Conservation (phyloP, 805 yeast genomes). For the Sugiyamaella smithiae region DNA sequence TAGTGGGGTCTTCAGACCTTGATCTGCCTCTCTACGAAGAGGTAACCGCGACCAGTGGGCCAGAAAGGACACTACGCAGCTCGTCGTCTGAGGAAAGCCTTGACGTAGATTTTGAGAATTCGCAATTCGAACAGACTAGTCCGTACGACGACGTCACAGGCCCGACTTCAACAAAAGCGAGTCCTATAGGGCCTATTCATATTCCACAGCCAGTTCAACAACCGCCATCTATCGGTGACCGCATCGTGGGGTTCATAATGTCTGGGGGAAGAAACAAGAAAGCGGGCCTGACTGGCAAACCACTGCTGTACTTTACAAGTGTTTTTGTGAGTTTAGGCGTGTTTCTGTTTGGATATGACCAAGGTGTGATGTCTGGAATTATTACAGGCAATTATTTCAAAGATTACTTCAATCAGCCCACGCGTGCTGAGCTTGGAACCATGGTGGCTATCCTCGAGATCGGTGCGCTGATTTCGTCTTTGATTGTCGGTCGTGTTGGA, state of each 20-base stretch:
- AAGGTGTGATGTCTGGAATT: slow-evolving; percentile 89
- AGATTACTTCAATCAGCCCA: slow-evolving; percentile 67
- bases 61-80: background rate
- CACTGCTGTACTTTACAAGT: slow-evolving; percentile 41
- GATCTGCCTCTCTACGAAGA: slow-evolving; percentile 16
- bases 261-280: slow-evolving; percentile 21
- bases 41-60: background rate
- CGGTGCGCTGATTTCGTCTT: slow-evolving; percentile 79
- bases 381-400: slow-evolving; percentile 71
- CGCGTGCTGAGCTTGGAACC: slow-evolving; percentile 72
- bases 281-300: slow-evolving; percentile 33
- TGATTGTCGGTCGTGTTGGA: slow-evolving; percentile 73
- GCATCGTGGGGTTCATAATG: slow-evolving; percentile 25
- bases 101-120: slow-evolving; percentile 2
- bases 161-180: background rate
- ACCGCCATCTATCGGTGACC: slow-evolving; percentile 24
- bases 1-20: slow-evolving; percentile 13
- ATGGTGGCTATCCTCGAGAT: slow-evolving; percentile 86
- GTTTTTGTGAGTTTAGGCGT: slow-evolving; percentile 47
- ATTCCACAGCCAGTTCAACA: slow-evolving; percentile 24
- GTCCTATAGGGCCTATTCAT: slow-evolving; percentile 8
- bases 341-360: slow-evolving; percentile 75
- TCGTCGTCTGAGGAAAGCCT: background rate
- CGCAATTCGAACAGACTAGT: background rate
- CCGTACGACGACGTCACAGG: background rate